These are phyloP conservation scores for Candida tibetensis DNA, from an alignment of 805 yeast species.

Conservation along the genomic window DNA sequence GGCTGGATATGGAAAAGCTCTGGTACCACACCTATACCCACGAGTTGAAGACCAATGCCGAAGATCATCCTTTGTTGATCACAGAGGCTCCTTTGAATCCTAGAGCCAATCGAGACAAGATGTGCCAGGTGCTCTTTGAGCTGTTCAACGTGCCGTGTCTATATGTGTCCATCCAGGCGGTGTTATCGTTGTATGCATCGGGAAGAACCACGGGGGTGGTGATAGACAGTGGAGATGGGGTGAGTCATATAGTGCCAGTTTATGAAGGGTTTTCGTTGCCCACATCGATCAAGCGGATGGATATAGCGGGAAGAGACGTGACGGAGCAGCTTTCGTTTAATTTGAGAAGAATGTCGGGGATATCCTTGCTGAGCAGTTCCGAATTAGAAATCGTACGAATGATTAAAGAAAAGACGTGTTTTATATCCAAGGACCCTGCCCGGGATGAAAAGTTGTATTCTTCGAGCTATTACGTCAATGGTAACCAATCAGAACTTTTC, in stretches of 20 bases:
- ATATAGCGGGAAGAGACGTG: conserved; percentile 83
- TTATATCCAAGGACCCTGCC: conserved; percentile 54
- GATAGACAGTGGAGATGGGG: conserved; percentile 92
- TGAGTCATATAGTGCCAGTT: conserved; percentile 81
- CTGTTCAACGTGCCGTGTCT: conserved; percentile 73
- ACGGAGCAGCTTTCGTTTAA: conserved; percentile 71
- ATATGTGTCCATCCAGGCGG: conserved; percentile 73
- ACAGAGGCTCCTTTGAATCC: conserved; percentile 92
- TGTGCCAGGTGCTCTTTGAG: conserved; percentile 69
- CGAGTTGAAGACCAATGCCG: conserved; percentile 55
- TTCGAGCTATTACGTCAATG: conserved; percentile 11
- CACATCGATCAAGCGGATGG: conserved; percentile 67
- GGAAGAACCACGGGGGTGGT: conserved; percentile 92
- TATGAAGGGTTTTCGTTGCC: conserved; percentile 85
- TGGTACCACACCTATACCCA: conserved; percentile 70
- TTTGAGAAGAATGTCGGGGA: conserved; percentile 63
- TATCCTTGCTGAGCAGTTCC: conserved; percentile 61
- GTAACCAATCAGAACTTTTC: conserved; percentile 22
- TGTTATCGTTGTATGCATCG: conserved; percentile 77
- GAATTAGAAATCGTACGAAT: conserved; percentile 78
- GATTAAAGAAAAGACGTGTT: conserved; percentile 76
- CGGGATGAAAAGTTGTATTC: conserved; percentile 53
- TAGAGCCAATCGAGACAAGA: conserved; percentile 51
- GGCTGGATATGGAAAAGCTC: conserved; percentile 82
- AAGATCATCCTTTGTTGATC: conserved; percentile 82